Conservation (phyloP, 257 asterid species). For the Verbena officinalis region DNA sequence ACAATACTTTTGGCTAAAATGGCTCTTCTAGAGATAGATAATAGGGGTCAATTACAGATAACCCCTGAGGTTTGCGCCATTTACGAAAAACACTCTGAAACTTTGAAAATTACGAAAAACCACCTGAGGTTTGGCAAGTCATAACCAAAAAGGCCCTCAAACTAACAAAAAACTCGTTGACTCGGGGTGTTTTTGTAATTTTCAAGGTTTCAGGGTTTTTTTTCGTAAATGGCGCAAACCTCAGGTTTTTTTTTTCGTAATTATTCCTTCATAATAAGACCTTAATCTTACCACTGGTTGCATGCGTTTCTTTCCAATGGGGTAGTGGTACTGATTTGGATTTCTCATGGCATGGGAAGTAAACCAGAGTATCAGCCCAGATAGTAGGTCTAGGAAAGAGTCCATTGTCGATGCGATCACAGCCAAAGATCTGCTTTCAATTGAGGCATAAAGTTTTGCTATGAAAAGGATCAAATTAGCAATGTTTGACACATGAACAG, state of each 20-base stretch:
- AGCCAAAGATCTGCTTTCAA: constrained; percentile 88
- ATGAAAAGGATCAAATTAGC: constrained; percentile 74
- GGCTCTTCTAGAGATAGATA: not conserved
- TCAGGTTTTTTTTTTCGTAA: no score
- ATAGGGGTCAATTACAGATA: no score
- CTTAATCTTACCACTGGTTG: constrained; percentile 88
- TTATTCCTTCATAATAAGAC: no score
- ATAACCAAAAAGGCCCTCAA: no score
- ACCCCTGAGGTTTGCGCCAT: no score
- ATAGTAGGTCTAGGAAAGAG: constrained; percentile 81
- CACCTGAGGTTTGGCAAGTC: no score
- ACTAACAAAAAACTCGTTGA: no score
- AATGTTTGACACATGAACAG: constrained; percentile 64
- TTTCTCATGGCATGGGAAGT: constrained; percentile 81
- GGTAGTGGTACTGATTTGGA: constrained; percentile 80
- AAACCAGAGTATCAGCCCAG: constrained; percentile 92
- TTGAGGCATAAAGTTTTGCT: constrained; percentile 81
- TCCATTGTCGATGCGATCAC: constrained; percentile 93
- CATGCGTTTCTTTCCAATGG: constrained; percentile 93
- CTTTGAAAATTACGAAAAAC: no score
- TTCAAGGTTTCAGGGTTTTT: no score
- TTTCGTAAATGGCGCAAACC: no score
- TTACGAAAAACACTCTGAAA: no score
- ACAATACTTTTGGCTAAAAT: not conserved
- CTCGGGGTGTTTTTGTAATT: no score